Conservation (phyloP, 1,284 basidiomycete species). For the Anthracocystis setariae region DNA sequence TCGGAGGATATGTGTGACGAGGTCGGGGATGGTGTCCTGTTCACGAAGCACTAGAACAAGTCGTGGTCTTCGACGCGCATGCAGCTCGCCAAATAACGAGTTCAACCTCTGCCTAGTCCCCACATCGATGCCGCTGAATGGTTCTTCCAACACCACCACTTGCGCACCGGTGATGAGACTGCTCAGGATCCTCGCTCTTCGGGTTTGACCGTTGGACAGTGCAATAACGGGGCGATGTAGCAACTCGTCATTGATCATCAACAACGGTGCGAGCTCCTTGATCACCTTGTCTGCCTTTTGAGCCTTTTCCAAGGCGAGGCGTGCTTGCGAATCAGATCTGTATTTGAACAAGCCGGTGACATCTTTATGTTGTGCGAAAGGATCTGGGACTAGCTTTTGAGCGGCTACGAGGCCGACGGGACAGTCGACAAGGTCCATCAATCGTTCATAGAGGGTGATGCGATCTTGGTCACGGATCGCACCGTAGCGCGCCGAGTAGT, state of each 20-base stretch:
- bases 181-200: constrained; percentile 83
- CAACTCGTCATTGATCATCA: constrained; percentile 52
- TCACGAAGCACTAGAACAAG: constrained; percentile 82
- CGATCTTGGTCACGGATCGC: constrained; percentile 61
- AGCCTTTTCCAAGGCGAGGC: constrained; percentile 18
- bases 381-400: constrained; percentile 54
- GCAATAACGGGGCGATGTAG: constrained; percentile 67
- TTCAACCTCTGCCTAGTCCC: constrained; percentile 34
- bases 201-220: constrained; percentile 91
- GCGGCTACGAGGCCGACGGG: constrained; percentile 53
- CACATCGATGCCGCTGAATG: constrained; percentile 52
- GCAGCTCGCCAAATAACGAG: constrained; percentile 72
- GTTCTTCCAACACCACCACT: constrained; percentile 70
- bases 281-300: constrained; percentile 36
- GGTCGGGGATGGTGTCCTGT: constrained; percentile 83
- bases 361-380: constrained; percentile 30
- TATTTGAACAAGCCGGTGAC: constrained; percentile 50
- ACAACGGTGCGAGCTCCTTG: constrained; percentile 39
- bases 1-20: constrained; percentile 80
- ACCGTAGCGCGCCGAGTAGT: constrained; percentile 63
- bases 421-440: constrained; percentile 57
- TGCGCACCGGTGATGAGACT: constrained; percentile 76
- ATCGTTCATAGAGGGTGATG: constrained; percentile 59
- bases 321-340: constrained; percentile 13
- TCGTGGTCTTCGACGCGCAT: constrained; percentile 70